Percentiles rank a stretch among this genome's conserved stretches.
Evolutionary conservation across 352 stramenopile genomes (phyloP).

Genomic region (Pythium volutum): DNA sequence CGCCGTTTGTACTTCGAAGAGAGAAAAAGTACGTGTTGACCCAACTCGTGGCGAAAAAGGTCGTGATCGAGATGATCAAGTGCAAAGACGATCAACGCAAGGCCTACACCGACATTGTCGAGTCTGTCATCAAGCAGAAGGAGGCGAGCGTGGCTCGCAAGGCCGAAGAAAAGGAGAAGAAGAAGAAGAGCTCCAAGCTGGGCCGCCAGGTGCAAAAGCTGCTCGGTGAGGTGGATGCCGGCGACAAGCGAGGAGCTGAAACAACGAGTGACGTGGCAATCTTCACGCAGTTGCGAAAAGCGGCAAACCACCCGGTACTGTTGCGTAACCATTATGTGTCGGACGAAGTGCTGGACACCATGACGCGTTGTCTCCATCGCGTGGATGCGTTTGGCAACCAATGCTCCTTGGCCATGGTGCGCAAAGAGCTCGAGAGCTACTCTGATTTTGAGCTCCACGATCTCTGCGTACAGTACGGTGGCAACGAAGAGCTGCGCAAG

Average conservation of each 20-base stretch:
- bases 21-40: slow-evolving; percentile 95
- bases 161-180: slow-evolving; percentile 48
- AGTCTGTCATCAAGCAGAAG: slow-evolving; percentile 64
- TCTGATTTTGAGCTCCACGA: slow-evolving; percentile 96
- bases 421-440: slow-evolving; percentile 91
- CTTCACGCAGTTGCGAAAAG: slow-evolving; percentile 97
- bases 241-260: slow-evolving; percentile 20
- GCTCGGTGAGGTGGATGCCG: slow-evolving; percentile 25
- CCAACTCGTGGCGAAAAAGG: slow-evolving; percentile 88
- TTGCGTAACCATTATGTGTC: slow-evolving; percentile 83
- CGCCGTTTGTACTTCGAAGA: slow-evolving; percentile 96
- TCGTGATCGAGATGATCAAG: slow-evolving; percentile 80
- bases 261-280: slow-evolving; percentile 53
- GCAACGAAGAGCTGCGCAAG: slow-evolving; percentile 71
- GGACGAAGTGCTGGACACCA: slow-evolving; percentile 69
- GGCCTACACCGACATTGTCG: slow-evolving; percentile 86
- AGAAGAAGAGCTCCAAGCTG: slow-evolving; percentile 48
- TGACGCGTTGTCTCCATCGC: slow-evolving; percentile 80
- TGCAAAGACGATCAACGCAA: slow-evolving; percentile 66
- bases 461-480: slow-evolving; percentile 87
- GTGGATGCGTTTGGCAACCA: slow-evolving; percentile 84
- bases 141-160: slow-evolving; percentile 43
- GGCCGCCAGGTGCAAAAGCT: slow-evolving; percentile 48
- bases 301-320: slow-evolving; percentile 96
- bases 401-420: slow-evolving; percentile 81